phyloP scores from a whole-genome alignment of 352 stramenopile genomes.

The Phytophthora citricola region DNA sequence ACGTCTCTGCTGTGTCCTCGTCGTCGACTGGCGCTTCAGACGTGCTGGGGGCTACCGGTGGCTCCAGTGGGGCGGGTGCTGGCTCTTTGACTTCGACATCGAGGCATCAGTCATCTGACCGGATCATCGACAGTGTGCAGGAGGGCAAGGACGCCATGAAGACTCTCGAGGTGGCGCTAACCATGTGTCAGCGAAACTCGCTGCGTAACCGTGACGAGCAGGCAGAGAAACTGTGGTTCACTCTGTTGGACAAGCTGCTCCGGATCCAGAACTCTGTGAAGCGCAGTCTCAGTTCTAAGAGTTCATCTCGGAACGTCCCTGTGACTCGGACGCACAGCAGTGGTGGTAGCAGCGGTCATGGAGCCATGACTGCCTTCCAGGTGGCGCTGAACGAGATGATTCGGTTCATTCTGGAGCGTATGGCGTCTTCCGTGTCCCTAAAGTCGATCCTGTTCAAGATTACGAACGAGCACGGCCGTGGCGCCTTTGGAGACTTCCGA shows the following conservation, averaged over 20 bases:
- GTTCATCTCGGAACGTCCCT: constrained; percentile 56
- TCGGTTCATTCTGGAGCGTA: constrained; percentile 93
- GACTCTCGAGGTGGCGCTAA: constrained; percentile 91
- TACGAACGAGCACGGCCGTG: constrained; percentile 93
- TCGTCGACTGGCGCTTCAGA: constrained; percentile 39
- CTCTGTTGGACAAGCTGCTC: constrained; percentile 93
- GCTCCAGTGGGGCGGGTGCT: constrained; percentile 7
- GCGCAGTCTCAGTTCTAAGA: constrained; percentile 84
- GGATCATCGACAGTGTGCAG: constrained; percentile 82
- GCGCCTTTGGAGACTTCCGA: constrained; percentile 94
- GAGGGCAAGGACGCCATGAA: constrained; percentile 88
- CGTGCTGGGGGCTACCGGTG: constrained; percentile 37
- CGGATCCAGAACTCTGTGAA: constrained; percentile 94
- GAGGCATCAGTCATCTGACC: constrained; percentile 71
- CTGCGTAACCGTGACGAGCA: constrained; percentile 87
- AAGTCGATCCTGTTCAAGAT: constrained; percentile 96
- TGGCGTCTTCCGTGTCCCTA: constrained; percentile 94
- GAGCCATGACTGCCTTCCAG: constrained; percentile 88
- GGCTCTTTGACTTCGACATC: constrained; percentile 21
- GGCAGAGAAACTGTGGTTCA: constrained; percentile 95
- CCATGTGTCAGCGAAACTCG: constrained; percentile 95
- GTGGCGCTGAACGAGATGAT: constrained; percentile 93
- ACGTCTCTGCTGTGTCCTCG: constrained; percentile 50
- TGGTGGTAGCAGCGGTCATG: constrained; percentile 62
- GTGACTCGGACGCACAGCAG: constrained; percentile 40